Evolutionary conservation across 176 grass and related monocot species (phyloP), one percentile per base, ranked within the genome.

Genomic region (Oryza punctata): DNA sequence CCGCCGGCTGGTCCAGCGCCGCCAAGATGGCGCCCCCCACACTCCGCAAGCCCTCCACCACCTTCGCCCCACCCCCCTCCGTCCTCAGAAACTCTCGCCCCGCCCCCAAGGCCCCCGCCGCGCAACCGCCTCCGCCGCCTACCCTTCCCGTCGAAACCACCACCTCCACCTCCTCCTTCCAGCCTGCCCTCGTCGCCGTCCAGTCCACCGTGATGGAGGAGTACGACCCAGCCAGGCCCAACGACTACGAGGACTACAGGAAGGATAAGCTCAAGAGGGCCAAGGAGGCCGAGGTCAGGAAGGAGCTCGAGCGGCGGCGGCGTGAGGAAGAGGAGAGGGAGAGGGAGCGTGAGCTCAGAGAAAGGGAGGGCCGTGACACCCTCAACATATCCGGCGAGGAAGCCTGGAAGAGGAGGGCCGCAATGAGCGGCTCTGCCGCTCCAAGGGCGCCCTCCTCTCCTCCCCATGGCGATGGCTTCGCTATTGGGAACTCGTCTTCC

Each of bases 201-300:
- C 92, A 94, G 72, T 95, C 93, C 16, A 85, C 89, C 14, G 96
- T 99, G n/a, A 75, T 90, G 10, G 96, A 98, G 67, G 96, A 99
- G 85, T 99, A 99, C 80, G 96, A 99, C 88, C 96, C 96, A 30
- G 91, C 93, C 21, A 89, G 83, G 88, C 96, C 96, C 75, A 99
- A 99, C 85, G 93, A 96, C 89, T 99, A 99, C 76, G 93, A 99
- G 81, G 91, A 96, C 37, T 96, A 96, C 61, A 91, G 77, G 78
- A 94, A 74, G 81, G 91, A 98, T 12, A 99, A 94, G 89, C 94
- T 96, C 77, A 85, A 81, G 77, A 66, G 89, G 64, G 89, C 93
- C 83, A 91, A 88, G 73, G 93, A 99, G 65, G 87, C 83, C 8
- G 93, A 96, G 87, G 88, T 91, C 72, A 92, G 69, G 29, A 88